phyloP scores from a whole-genome alignment of 2,329 filamentous ascomycete species.

The Xylaria arbuscula region DNA sequence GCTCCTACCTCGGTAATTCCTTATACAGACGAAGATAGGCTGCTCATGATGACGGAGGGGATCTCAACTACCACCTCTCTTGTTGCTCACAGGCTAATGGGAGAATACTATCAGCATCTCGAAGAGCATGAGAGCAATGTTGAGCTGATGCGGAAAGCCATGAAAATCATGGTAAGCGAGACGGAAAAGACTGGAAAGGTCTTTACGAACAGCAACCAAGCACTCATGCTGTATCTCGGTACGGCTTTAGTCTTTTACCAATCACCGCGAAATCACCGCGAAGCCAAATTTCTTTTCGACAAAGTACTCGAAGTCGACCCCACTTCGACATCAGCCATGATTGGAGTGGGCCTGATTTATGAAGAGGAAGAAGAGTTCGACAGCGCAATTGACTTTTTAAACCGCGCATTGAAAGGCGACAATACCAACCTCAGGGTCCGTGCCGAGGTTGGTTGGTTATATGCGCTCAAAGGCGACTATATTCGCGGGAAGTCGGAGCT shows the following conservation, averaged over 20 bases:
- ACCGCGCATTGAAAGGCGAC: conserved; percentile 79
- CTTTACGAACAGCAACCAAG: conserved; percentile 77
- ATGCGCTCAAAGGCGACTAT: conserved; percentile 83
- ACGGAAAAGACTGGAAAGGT: conserved; percentile 73
- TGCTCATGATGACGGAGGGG: conserved; percentile 83
- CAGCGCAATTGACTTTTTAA: conserved; percentile 83
- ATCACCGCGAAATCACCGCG: conserved; percentile 86
- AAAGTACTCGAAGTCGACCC: conserved; percentile 80
- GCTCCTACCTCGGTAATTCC: conserved; percentile 65
- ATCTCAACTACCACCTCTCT: conserved; percentile 75
- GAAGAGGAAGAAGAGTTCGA: conserved; percentile 93
- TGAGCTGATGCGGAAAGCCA: conserved; percentile 80
- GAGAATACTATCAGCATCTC: conserved; percentile 83
- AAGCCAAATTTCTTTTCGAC: conserved; percentile 89
- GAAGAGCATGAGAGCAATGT: conserved; percentile 87
- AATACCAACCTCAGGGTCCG: conserved; percentile 79
- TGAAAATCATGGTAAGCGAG: conserved; percentile 69
- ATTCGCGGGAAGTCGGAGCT: conserved; percentile 74
- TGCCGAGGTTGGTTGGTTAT: conserved; percentile 92
- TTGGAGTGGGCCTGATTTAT: conserved; percentile 90
- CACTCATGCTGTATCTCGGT: conserved; percentile 79
- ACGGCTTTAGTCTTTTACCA: conserved; percentile 93
- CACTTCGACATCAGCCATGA: conserved; percentile 81
- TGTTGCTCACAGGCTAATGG: conserved; percentile 84
- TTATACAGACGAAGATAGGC: conserved; percentile 79